phyloP scores from a whole-genome alignment of 768 basidiomycete genomes.

The Leccinum ochraceum region DNA sequence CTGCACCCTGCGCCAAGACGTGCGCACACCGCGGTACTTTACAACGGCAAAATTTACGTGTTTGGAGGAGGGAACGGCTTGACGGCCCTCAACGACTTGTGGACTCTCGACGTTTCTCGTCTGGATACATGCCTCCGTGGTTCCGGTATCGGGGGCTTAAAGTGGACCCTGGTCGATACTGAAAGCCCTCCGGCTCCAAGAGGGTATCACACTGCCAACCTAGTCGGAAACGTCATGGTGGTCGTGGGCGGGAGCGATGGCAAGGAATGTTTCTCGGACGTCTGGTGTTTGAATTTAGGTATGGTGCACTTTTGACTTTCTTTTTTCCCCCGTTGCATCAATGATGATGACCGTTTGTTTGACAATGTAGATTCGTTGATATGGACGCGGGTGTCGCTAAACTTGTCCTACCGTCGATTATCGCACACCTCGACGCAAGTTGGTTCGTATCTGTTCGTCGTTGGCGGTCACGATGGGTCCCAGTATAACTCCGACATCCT shows the following conservation, averaged over 20 bases:
- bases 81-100: slow-evolving; percentile 87
- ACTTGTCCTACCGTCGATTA: slow-evolving; percentile 54
- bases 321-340: neutral
- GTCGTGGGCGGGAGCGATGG: slow-evolving; percentile 93
- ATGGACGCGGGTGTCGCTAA: slow-evolving; percentile 30
- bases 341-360: neutral
- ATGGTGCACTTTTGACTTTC: slow-evolving; percentile 25
- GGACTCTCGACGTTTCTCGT: slow-evolving; percentile 74
- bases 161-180: slow-evolving; percentile 63
- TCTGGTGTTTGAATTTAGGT: slow-evolving; percentile 89
- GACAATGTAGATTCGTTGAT: slow-evolving; percentile 23
- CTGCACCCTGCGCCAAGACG: slow-evolving; percentile 67
- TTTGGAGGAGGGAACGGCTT: slow-evolving; percentile 96
- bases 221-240: slow-evolving; percentile 84
- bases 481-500: slow-evolving; percentile 75
- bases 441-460: slow-evolving; percentile 87
- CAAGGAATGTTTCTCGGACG: slow-evolving; percentile 81
- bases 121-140: slow-evolving; percentile 30
- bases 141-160: slow-evolving; percentile 31
- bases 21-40: slow-evolving; percentile 83
- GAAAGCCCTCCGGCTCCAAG: slow-evolving; percentile 60
- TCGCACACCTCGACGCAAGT: slow-evolving; percentile 89
- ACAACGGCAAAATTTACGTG: slow-evolving; percentile 72
- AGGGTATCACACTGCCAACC: slow-evolving; percentile 91
- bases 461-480: slow-evolving; percentile 84